Percentiles rank a stretch among this genome's conserved stretches.
Conservation (phyloP, 208 protist species). For the Leishmania mexicana region DNA sequence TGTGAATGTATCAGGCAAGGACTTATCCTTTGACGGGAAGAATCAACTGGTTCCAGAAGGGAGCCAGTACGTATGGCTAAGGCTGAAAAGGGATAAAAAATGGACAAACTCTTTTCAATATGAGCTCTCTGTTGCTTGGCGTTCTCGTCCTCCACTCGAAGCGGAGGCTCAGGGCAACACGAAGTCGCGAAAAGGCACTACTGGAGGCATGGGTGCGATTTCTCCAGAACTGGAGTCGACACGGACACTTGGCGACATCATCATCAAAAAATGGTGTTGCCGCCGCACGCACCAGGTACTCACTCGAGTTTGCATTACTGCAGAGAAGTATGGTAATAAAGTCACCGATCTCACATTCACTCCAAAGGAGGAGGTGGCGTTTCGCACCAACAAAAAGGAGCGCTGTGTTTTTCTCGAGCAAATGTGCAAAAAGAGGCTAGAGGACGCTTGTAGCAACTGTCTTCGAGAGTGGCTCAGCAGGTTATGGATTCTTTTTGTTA, state of each 20-base stretch:
- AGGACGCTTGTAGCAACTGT: constrained; percentile 29
- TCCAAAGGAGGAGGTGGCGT: constrained; percentile 50
- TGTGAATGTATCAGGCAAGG: constrained; percentile 11
- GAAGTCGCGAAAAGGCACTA: constrained; percentile 20
- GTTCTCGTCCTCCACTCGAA: constrained; percentile 30
- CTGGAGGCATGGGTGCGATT: neutral
- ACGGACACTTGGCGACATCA: constrained; percentile 59
- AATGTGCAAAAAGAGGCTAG: constrained; percentile 38
- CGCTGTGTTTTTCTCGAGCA: constrained; percentile 46
- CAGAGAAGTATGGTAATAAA: constrained; percentile 56
- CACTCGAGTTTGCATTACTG: constrained; percentile 53
- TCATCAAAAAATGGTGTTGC: constrained; percentile 69
- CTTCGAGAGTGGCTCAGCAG: constrained; percentile 63
- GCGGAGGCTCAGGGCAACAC: constrained; percentile 8
- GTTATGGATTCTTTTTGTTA: constrained; percentile 69
- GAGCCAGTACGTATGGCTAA: constrained; percentile 66
- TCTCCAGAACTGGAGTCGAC: constrained; percentile 4
- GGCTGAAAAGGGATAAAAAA: constrained; percentile 49
- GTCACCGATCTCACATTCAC: constrained; percentile 49
- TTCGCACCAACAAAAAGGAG: constrained; percentile 50
- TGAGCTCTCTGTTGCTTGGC: constrained; percentile 45
- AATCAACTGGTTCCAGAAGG: constrained; percentile 44
- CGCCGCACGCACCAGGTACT: constrained; percentile 67
- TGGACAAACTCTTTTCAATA: constrained; percentile 52
- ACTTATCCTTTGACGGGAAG: constrained; percentile 24